Evolutionary conservation across 768 basidiomycete species (phyloP).

Genomic region (Gelatoporia subvermispora): DNA sequence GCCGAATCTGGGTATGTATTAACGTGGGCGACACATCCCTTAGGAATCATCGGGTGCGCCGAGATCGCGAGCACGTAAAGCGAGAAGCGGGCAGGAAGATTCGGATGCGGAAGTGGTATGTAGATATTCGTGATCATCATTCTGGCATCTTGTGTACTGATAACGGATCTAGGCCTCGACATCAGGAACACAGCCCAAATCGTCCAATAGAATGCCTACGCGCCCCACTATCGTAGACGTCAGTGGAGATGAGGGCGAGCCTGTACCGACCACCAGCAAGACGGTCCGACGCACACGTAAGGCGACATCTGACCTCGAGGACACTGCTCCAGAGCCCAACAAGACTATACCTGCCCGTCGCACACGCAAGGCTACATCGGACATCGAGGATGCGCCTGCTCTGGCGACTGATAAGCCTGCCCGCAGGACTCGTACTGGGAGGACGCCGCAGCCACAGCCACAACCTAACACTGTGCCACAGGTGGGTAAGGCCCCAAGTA

Average conservation of each 20-base stretch:
- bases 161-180: neutral
- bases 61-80: constrained; percentile 5
- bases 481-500: constrained; percentile 8
- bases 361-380: constrained; percentile 11
- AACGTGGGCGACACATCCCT: neutral
- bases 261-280: constrained; percentile 5
- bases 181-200: no score
- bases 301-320: no score
- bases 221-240: constrained; percentile 3
- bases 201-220: neutral
- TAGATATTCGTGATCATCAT: neutral
- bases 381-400: constrained; percentile 1
- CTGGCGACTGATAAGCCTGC: constrained; percentile 10
- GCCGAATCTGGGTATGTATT: neutral
- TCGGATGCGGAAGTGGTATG: neutral
- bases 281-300: constrained; percentile 22
- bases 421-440: constrained; percentile 14
- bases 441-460: constrained; percentile 5
- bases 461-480: neutral
- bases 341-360: constrained; percentile 4
- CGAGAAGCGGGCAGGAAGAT: neutral
- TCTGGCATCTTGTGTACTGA: neutral
- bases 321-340: neutral
- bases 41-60: neutral
- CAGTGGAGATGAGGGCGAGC: constrained; percentile 4